These are phyloP conservation scores for Pichia cabralensis DNA, from an alignment of 805 yeast genomes.

Conservation along the genomic window DNA sequence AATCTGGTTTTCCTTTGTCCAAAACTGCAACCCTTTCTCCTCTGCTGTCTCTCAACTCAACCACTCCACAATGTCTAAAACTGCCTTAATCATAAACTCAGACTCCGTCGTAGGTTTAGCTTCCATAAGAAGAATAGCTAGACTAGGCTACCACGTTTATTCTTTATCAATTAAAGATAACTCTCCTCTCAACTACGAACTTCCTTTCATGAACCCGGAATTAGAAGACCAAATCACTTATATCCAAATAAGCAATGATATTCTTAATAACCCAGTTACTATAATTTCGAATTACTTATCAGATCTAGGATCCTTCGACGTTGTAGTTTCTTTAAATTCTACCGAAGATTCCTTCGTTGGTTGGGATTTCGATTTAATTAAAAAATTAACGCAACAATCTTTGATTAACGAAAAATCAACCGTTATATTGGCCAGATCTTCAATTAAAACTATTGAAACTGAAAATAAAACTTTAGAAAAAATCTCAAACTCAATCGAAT, in stretches of 20 bases:
- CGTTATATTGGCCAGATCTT: conserved; percentile 2
- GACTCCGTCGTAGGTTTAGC: no score
- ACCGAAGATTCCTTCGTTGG: conserved; percentile 3
- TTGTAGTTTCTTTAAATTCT: conserved; percentile 5
- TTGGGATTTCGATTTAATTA: conserved; percentile 7
- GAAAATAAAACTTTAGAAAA: conserved; percentile 3
- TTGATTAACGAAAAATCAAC: conserved; percentile 1
- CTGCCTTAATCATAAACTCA: conserved; percentile 4
- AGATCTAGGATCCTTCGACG: conserved; percentile 2
- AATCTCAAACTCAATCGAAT: neutral
- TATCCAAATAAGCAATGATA: neutral
- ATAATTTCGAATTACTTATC: neutral
- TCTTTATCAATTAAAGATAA: no score
- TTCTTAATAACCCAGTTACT: neutral
- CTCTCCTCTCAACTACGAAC: no score
- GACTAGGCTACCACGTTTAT: no score
- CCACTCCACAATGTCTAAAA: neutral
- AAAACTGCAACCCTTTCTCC: no score
- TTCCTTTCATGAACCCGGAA: conserved; percentile 6
- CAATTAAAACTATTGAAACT: conserved; percentile 1
- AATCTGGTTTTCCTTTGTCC: no score
- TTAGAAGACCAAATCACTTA: neutral
- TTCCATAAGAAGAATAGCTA: no score
- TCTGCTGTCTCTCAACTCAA: no score
- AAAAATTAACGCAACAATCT: neutral